phyloP scores from a whole-genome alignment of 2,329 filamentous ascomycete genomes.

The Trichoderma arundinaceum region DNA sequence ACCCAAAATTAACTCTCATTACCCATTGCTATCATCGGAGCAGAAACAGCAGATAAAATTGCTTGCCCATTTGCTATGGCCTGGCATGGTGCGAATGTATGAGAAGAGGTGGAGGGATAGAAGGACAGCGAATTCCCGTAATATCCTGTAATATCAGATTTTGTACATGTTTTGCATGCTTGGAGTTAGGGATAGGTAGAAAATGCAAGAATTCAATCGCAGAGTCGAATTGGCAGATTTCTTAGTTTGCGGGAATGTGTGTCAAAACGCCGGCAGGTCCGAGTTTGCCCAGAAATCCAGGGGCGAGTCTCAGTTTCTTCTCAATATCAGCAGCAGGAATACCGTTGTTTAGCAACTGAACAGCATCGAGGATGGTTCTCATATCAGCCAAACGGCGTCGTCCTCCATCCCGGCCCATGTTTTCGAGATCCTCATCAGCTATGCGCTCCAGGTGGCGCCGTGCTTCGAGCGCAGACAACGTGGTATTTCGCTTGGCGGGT shows the following conservation, averaged over 20 bases:
- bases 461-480: slow-evolving; percentile 57
- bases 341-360: slow-evolving; percentile 53
- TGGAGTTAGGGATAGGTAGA: slow-evolving; percentile 27
- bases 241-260: slow-evolving; percentile 42
- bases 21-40: neutral
- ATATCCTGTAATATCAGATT: neutral
- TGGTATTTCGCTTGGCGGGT: slow-evolving; percentile 49
- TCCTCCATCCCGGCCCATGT: slow-evolving; percentile 43
- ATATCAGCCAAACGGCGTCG: slow-evolving; percentile 55
- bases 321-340: slow-evolving; percentile 52
- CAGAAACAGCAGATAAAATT: neutral
- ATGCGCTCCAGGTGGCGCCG: slow-evolving; percentile 51
- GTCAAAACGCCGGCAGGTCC: slow-evolving; percentile 50
- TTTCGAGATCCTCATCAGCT: slow-evolving; percentile 53
- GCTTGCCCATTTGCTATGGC: neutral
- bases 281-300: slow-evolving; percentile 53
- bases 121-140: neutral
- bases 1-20: neutral
- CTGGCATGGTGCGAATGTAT: neutral
- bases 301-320: slow-evolving; percentile 51
- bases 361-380: slow-evolving; percentile 53
- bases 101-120: neutral
- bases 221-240: neutral
- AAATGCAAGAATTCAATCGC: neutral
- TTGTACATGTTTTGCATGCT: slow-evolving; percentile 10